Base-by-base conservation (phyloP, 2,329 filamentous ascomycete species). In the Fonsecaea erecta region DNA sequence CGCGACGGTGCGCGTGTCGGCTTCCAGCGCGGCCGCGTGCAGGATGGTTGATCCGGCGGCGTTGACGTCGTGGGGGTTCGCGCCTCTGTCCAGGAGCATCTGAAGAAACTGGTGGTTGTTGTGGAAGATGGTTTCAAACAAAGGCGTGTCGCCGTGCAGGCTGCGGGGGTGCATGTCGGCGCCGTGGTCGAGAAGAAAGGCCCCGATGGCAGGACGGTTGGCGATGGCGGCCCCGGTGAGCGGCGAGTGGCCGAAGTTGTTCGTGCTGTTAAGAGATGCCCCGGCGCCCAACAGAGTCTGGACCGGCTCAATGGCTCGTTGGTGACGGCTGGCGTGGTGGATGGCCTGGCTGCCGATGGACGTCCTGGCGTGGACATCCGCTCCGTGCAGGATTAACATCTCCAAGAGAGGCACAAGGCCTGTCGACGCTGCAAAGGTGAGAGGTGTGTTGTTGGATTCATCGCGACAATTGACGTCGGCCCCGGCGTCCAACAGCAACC, bases 61-160 rank as follows among this genome's bases (percentile, higher is more conserved):
- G 24, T 28, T 28, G 48, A 52, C 24, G 12, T 16, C 16, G 24
- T 7, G 1, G 48, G 11, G 16, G 30, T 28, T 18, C 6, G 48
- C 48, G 4, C 48, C 48, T 52, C 28, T 28, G n/a, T 32, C 28
- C 24, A 52, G 7, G 12, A 52, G 48, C 24, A 28, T 3, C 21
- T 30, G 11, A 1, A 63, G 32, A 24, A 59, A 63, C 2, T 30
- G 24, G 46, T 63, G 60, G 18, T 21, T 59, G 34, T 63, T 57
- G 53, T 59, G 53, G 54, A 54, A 63, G 53, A 63, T 51, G 12
- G 53, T 46, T 35, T 59, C 54, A 18, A 59, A 59, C 5, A 63
- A 26, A 6, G 60, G 60, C 24, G 60, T 63, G 52, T 59, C 53
- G 28, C 60, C 60, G 30, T 59, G 37, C 21, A 40, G 21, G 30